These are phyloP conservation scores for Salvia rosmarinus DNA, from an alignment of 257 asterid species.

Conservation along the genomic window DNA sequence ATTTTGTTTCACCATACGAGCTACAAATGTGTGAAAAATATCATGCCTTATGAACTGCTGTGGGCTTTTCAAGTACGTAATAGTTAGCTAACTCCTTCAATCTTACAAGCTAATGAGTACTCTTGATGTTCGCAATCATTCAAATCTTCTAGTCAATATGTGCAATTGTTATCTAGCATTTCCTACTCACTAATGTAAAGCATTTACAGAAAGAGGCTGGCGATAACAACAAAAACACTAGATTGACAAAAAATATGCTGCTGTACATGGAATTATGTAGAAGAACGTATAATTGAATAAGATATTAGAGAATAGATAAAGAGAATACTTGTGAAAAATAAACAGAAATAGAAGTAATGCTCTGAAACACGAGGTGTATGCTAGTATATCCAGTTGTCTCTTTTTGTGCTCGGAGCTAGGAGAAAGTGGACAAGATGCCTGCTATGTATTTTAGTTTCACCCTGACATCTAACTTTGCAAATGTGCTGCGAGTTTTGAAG, in stretches of 20 bases:
- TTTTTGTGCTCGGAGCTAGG: not conserved
- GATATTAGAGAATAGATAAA: not conserved
- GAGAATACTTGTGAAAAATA: not conserved
- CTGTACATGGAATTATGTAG: not conserved
- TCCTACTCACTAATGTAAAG: slow-evolving; percentile 4
- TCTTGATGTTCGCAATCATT: not conserved
- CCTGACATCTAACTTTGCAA: slow-evolving; percentile 9
- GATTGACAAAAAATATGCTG: not conserved
- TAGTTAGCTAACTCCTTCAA: slow-evolving; percentile 4
- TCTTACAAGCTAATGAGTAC: too few species aligned
- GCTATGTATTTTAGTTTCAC: not conserved
- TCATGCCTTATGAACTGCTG: not conserved
- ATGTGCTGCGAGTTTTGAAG: not conserved
- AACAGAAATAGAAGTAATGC: not conserved
- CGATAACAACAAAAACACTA: not conserved
- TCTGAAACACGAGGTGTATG: not conserved
- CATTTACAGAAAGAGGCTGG: not conserved
- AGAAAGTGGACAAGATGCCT: not conserved
- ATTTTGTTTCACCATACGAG: not conserved
- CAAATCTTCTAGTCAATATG: slow-evolving; percentile 2
- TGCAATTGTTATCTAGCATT: not conserved
- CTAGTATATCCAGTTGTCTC: not conserved
- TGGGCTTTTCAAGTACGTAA: not conserved
- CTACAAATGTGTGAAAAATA: slow-evolving; percentile 1
- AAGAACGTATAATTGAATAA: not conserved